Evolutionary conservation across 495 filamentous ascomycete species (phyloP).

Genomic region (Lasiosphaeria ovina): DNA sequence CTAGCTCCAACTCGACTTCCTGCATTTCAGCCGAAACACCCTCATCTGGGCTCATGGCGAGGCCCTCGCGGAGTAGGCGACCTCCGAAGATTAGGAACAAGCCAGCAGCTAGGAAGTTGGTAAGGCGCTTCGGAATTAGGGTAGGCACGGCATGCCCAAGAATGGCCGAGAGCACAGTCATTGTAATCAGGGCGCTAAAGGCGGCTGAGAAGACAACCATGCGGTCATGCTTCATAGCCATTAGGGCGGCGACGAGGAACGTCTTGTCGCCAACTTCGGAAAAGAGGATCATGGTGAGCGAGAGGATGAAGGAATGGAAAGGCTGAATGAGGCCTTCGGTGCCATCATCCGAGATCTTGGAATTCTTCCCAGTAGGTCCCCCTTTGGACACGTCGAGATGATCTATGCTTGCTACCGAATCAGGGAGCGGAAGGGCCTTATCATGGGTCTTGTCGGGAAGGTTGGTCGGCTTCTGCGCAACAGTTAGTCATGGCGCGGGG

Average conservation of each 20-base stretch:
- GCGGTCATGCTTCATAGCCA: slow-evolving; percentile 98
- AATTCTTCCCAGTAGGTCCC: slow-evolving; percentile 24
- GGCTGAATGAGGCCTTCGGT: slow-evolving; percentile 71
- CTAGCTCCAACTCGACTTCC: slow-evolving; percentile 91
- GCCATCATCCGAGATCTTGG: slow-evolving; percentile 39
- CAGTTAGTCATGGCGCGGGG: slow-evolving; percentile 8
- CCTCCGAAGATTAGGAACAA: slow-evolving; percentile 88
- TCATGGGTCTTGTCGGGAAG: slow-evolving; percentile 79
- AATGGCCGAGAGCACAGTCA: slow-evolving; percentile 97
- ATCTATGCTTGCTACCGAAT: slow-evolving; percentile 58
- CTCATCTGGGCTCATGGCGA: slow-evolving; percentile 81
- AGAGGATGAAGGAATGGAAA: slow-evolving; percentile 87
- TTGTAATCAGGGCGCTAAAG: slow-evolving; percentile 83
- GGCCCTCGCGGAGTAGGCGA: slow-evolving; percentile 81
- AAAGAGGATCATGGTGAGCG: slow-evolving; percentile 95
- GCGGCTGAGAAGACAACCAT: slow-evolving; percentile 91
- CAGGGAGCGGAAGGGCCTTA: slow-evolving; percentile 69
- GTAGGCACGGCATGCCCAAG: slow-evolving; percentile 91
- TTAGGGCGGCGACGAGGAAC: slow-evolving; percentile 92
- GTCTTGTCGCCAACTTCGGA: slow-evolving; percentile 99
- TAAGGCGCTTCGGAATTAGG: slow-evolving; percentile 82
- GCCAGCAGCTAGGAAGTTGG: slow-evolving; percentile 77
- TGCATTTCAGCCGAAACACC: slow-evolving; percentile 94
- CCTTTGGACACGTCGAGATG: slow-evolving; percentile 65
- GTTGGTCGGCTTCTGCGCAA: slow-evolving; percentile 71